Percentiles rank a stretch among this genome's conserved stretches.
These are phyloP conservation scores for Agmasoma carcini DNA, from an alignment of 371 early-diverging fungal species.

Conservation along the genomic window DNA sequence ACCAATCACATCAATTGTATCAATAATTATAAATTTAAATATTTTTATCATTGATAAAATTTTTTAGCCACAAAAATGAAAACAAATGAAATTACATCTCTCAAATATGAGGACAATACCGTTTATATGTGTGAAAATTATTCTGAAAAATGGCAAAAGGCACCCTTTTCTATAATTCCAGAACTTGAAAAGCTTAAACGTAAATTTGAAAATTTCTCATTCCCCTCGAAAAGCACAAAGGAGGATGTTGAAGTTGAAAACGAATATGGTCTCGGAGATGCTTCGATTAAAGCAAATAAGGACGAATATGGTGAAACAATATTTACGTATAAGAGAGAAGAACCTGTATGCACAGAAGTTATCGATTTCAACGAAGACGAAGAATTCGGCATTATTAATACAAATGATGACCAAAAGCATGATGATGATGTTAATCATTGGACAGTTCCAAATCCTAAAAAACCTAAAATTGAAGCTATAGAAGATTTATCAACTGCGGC, in stretches of 20 bases:
- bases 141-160: neutral
- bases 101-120: neutral
- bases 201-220: neutral
- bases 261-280: constrained; percentile 1
- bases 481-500: too few relatives aligned
- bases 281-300: neutral
- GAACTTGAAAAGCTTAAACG: neutral
- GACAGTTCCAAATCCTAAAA: too few relatives aligned
- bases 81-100: too few relatives aligned
- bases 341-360: neutral
- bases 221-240: neutral
- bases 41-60: too few relatives aligned
- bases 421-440: too few relatives aligned
- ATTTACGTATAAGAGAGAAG: neutral
- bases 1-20: too few relatives aligned
- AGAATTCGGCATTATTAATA: neutral
- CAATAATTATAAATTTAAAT: too few relatives aligned
- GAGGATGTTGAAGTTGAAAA: constrained; percentile 6
- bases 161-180: neutral
- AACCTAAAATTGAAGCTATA: too few relatives aligned
- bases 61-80: too few relatives aligned
- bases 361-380: constrained; percentile 3
- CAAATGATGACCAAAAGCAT: neutral
- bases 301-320: constrained; percentile 5
- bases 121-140: neutral